Evolutionary conservation across 108 stramenopile genomes (phyloP).

Genomic region (Cyclotella cryptica): DNA sequence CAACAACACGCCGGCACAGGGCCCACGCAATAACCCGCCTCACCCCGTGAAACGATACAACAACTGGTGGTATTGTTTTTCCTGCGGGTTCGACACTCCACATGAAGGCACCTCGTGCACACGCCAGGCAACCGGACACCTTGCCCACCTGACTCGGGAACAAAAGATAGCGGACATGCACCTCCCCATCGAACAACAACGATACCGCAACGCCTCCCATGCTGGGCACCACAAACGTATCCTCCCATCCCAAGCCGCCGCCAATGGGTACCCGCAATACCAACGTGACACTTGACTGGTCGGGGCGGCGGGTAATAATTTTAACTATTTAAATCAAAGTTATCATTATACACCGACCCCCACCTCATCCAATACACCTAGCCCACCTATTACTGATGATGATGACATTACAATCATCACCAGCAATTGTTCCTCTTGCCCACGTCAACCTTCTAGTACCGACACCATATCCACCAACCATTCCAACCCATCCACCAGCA

Average conservation of each 20-base stretch:
- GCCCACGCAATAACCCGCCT: neutral
- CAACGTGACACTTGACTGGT: slow-evolving; percentile 1
- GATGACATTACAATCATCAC: neutral
- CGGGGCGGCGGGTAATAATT: neutral
- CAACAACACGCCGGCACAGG: neutral
- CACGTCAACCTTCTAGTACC: neutral
- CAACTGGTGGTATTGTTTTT: slow-evolving; percentile 2
- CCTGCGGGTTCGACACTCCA: slow-evolving; percentile 6
- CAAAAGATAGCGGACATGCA: slow-evolving; percentile 3
- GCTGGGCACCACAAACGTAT: slow-evolving; percentile 5
- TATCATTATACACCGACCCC: slow-evolving; percentile 5
- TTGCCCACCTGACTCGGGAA: neutral
- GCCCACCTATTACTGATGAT: neutral
- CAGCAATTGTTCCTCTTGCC: too few relatives aligned
- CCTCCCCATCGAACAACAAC: neutral
- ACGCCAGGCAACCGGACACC: neutral
- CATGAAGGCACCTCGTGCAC: neutral
- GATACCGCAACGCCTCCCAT: neutral
- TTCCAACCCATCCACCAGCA: neutral
- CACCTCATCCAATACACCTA: neutral
- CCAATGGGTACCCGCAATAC: slow-evolving; percentile 11
- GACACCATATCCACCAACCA: neutral
- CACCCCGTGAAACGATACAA: slow-evolving; percentile 1
- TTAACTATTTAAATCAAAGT: neutral
- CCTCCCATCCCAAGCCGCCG: neutral